Evolutionary conservation across 352 stramenopile species (phyloP), one percentile per base, ranked within the genome.

Genomic region (Phytophthora cactorum): DNA sequence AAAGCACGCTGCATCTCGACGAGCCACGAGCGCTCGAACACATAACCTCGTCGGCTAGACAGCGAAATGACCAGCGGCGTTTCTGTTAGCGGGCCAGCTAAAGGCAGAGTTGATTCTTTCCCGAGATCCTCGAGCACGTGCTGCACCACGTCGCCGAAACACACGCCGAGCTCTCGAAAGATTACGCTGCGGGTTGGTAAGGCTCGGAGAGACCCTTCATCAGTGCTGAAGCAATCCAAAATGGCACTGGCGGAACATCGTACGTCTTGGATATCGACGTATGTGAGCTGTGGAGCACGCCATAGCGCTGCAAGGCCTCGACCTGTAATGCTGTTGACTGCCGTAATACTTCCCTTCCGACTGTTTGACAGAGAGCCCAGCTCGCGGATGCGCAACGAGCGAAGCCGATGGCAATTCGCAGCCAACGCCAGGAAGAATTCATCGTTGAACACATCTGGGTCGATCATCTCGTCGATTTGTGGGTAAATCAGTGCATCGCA

Each of bases 381-480:
- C 36, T 82, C 70, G 2, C 78, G 75, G 28, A 86, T 84, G 9
- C 57, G 56, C 44, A 86, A 36, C 1, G 67, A 68, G 22, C 66
- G 66, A 10, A 86, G 63, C 1, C 45, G 39, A 4, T 47, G 64
- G 12, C 78, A 84, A 17, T 58, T 67, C 0, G 32, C 28, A n/a
- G 57, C 56, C 10, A 86, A 61, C 5, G 64, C 58, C 17, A 65
- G 2, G 14, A 79, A 50, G 28, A 86, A 86, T 0, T 71, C 63
- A 49, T 86, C 75, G 31, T 81, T 83, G 39, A 86, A 86, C 28
- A 84, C 78, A 10, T 74, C 66, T 1, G 75, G 63, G 28, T 82
- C 78, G 25, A 86, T 86, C 78, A 86, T 86, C 65, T 86, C 78
- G 54, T 86, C 75, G 36, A 86, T 64, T 43, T 86, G 78, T n/a